Evolutionary conservation across 768 basidiomycete species (phyloP), one percentile per base, ranked within the genome.

Genomic region (Xerocomus spinulosus): DNA sequence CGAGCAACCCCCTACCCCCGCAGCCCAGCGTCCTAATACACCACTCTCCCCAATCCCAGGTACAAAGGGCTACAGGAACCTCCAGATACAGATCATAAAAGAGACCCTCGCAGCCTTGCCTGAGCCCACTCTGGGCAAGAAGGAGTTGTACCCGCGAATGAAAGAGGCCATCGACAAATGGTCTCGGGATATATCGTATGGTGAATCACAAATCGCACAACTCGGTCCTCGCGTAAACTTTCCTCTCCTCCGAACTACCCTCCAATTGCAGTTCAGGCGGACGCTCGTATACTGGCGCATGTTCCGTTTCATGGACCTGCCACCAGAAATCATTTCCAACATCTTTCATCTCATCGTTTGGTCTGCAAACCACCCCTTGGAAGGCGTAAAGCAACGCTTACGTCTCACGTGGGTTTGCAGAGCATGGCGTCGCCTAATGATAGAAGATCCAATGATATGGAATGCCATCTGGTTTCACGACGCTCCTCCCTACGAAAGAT

Each of bases 381-480:
- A 60, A 20, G 71, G 72, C 10, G 65, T 75, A 17, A 51, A 32
- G 39, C 53, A 58, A 34, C 80, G 83, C 41, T 59, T 81, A 28
- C 59, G 57, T 42, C 58, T 87, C 49, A 81, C 82, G 9, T 80
- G 77, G 73, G 75, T 80, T 17, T 87, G 82, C 57, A 69, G 64
- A 45, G 66, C 66, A 33, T 82, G 82, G 82, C 73, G 83, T 44
- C 62, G 62, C 26, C 59, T 76, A 15, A 74, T 75, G 44, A 62
- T 77, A 28, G 61, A 61, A 18, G 78, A 83, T 54, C 56, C 71
- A 1, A 78, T 75, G 15, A 51, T 84, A 25, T 85, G 83, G 83
- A 83, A 76, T 55, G 77, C 79, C 15, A 72, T 88, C 47, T 82
- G 77, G 77, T 83, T 86, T 59, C 71, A 72, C 41, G 80, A 82